Base-by-base conservation (phyloP, 169 alveolate species). In the Plasmodium malariae region DNA sequence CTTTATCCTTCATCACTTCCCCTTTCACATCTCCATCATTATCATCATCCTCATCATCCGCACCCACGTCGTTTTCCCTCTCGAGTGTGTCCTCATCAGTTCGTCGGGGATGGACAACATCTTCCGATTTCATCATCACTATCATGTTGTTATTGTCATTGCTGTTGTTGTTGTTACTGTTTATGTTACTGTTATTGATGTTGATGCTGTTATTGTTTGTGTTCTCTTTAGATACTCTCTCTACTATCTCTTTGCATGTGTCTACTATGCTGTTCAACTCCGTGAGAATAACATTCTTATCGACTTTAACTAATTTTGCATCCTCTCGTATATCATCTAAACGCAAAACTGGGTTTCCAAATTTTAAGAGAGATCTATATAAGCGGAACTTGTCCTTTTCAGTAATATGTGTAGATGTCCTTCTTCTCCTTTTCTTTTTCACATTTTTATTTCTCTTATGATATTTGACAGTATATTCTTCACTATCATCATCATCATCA, bases 311-410 rank as follows among this genome's bases (percentile, higher is more conserved):
- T 34, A 95, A 89, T 62, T 95, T 95, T 9, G 97, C 55, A 65
- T 95, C 97, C 7, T 87, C 88, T 34, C 88, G 94, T 34, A 95
- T 95, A 45, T 95, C 97, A 69, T 95, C 95, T 60, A 95, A 76
- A 51, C 97, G 93, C 87, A 94, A 85, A 54, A 78, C 91, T 19
- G 97, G 97, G 21, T 90, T 97, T 6, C 97, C 97, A 71, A 91
- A 95, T 68, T 95, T 95, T 36, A 93, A 59, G 28, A 95, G 62
- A 1, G 97, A 92, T 59, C 97, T 76, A 74, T 95, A 95, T 14
- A 95, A 74, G 78, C 95, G 93, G 55, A 95, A 91, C 26, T 95
- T 92, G 57, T 95, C 96, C 88, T 94, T 95, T 51, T 86, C 93
- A 4, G 95, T 92, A 86, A 94, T 65, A 21, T 91, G 93, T 2